Conservation (phyloP, 345 rosid species). For the Citrus australasica region DNA sequence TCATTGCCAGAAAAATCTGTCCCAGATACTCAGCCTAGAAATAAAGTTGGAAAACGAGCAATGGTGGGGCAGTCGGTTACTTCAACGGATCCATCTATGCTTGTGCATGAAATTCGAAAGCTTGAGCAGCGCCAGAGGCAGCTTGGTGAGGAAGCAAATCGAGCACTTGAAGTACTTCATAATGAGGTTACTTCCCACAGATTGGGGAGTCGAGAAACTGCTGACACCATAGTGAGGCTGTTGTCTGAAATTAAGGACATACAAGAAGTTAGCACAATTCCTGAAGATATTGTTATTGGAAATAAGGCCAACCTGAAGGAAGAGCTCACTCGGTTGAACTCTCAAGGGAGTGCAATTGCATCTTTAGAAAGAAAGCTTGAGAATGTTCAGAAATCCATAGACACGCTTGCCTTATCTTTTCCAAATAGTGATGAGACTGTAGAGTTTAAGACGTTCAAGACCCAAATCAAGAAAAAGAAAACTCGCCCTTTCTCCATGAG, state of each 20-base stretch:
- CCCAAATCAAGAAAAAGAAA: conserved; percentile 67
- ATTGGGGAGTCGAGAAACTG: conserved; percentile 77
- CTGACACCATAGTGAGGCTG: conserved; percentile 75
- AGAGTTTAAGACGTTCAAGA: conserved; percentile 43
- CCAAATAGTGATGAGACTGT: conserved; percentile 47
- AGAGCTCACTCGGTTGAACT: conserved; percentile 74
- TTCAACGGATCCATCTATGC: conserved; percentile 68
- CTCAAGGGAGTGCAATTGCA: conserved; percentile 59
- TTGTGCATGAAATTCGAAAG: conserved; percentile 79
- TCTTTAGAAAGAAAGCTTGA: conserved; percentile 88
- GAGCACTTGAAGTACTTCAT: conserved; percentile 87
- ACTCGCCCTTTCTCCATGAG: conserved; percentile 64
- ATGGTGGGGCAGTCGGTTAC: conserved; percentile 59
- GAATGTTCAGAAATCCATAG: conserved; percentile 80
- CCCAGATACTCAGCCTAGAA: conserved; percentile 36
- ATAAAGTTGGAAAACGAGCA: conserved; percentile 41
- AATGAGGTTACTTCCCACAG: conserved; percentile 82
- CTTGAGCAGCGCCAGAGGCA: conserved; percentile 82
- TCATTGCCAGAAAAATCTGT: conserved; percentile 34
- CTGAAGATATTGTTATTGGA: conserved; percentile 53
- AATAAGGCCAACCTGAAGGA: conserved; percentile 64
- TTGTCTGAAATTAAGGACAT: conserved; percentile 77
- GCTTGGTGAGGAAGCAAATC: conserved; percentile 88
- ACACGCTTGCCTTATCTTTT: conserved; percentile 63
- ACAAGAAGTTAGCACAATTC: conserved; percentile 53